Percentiles rank a stretch among this genome's conserved stretches.
Evolutionary conservation across 495 filamentous ascomycete species (phyloP).

Genomic region (Lasiosphaeria miniovina): DNA sequence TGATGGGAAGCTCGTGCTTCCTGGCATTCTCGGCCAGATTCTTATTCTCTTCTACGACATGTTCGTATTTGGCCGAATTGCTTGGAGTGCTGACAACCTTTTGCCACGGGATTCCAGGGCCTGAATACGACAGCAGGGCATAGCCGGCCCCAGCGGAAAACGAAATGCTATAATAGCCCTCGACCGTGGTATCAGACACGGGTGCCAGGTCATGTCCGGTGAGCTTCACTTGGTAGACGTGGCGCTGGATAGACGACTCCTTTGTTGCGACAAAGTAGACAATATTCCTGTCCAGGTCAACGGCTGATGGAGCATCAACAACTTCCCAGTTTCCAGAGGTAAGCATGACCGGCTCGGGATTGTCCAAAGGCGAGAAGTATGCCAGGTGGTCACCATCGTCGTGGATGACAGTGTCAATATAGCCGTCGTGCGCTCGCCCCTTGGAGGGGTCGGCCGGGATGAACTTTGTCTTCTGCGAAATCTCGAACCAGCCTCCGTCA

Average conservation of each 20-base stretch:
- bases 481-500: constrained; percentile 97
- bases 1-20: constrained; percentile 76
- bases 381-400: constrained; percentile 87
- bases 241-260: constrained; percentile 80
- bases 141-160: constrained; percentile 83
- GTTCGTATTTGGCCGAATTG: constrained; percentile 59
- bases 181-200: constrained; percentile 70
- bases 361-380: constrained; percentile 92
- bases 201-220: constrained; percentile 72
- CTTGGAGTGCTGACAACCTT: constrained; percentile 81
- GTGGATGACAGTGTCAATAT: constrained; percentile 87
- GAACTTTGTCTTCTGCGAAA: constrained; percentile 79
- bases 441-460: constrained; percentile 80
- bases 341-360: constrained; percentile 72
- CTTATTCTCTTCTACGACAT: constrained; percentile 74
- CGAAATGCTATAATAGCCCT: constrained; percentile 81
- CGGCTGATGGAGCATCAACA: constrained; percentile 77
- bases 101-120: constrained; percentile 88
- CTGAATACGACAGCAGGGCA: constrained; percentile 75
- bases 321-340: constrained; percentile 94
- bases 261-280: constrained; percentile 91
- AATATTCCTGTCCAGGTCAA: constrained; percentile 79
- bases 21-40: constrained; percentile 64
- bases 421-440: constrained; percentile 78
- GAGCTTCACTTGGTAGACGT: constrained; percentile 79